These are phyloP conservation scores for Trifolium fragiferum DNA, from an alignment of 306 rosid genomes.

Conservation along the genomic window DNA sequence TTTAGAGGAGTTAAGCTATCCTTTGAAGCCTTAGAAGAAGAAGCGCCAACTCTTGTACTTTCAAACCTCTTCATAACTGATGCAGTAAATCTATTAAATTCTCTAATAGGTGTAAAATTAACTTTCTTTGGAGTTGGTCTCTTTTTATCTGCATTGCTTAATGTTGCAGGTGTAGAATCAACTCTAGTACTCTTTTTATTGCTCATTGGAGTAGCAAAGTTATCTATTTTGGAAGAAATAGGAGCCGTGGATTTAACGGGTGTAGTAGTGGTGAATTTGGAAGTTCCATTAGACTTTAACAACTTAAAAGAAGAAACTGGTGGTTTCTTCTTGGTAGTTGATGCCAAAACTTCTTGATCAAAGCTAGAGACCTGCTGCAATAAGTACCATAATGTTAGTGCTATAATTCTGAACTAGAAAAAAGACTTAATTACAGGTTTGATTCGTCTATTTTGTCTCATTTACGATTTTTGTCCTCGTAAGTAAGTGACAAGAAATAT, in stretches of 20 bases:
- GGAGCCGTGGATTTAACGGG: slow-evolving; percentile 56
- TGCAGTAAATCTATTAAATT: slow-evolving; percentile 74
- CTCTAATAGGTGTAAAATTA: slow-evolving; percentile 84
- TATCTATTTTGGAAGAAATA: slow-evolving; percentile 47
- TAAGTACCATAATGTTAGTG: slow-evolving; percentile 17
- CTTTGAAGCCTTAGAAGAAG: slow-evolving; percentile 67
- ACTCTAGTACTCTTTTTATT: slow-evolving; percentile 24
- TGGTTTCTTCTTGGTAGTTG: slow-evolving; percentile 57
- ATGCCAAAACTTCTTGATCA: slow-evolving; percentile 50
- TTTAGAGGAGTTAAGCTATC: slow-evolving; percentile 70
- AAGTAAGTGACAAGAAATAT: neutral
- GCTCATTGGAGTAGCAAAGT: slow-evolving; percentile 60
- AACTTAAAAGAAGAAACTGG: slow-evolving; percentile 55
- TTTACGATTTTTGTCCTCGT: neutral
- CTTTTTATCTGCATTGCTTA: slow-evolving; percentile 59
- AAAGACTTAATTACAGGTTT: neutral
- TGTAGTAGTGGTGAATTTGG: slow-evolving; percentile 54
- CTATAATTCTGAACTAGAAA: slow-evolving; percentile 14
- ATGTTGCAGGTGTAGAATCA: slow-evolving; percentile 25
- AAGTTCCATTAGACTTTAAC: slow-evolving; percentile 45
- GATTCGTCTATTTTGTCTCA: neutral
- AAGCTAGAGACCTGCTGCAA: slow-evolving; percentile 46
- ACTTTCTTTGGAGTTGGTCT: slow-evolving; percentile 70
- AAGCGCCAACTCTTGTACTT: slow-evolving; percentile 62
- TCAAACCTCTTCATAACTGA: slow-evolving; percentile 83